A percentile compares a stretch with the other conserved stretches of the same genome.
These are phyloP conservation scores for Begonia masoniana DNA, from an alignment of 306 rosid species.

Conservation along the genomic window DNA sequence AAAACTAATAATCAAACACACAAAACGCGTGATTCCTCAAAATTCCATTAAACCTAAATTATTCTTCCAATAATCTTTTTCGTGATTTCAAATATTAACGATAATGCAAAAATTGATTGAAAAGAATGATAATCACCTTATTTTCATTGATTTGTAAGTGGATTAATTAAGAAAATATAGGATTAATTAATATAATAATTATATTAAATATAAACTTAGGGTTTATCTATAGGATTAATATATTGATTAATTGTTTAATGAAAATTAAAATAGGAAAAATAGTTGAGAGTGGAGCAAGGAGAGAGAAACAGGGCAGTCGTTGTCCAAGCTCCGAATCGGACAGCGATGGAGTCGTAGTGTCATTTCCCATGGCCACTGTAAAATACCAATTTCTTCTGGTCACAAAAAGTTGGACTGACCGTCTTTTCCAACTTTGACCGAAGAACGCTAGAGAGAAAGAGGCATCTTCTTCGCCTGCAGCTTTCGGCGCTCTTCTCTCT, in stretches of 20 bases:
- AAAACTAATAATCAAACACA: no score
- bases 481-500: slow-evolving; percentile 61
- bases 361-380: slow-evolving; percentile 14
- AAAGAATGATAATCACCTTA: neutral
- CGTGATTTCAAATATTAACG: no score
- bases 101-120: no score
- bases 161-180: neutral
- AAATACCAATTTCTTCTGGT: neutral
- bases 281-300: neutral
- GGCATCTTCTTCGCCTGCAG: slow-evolving; percentile 24
- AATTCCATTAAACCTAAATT: no score
- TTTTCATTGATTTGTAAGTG: neutral
- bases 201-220: neutral
- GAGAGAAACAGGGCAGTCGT: neutral
- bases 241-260: no score
- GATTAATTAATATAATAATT: neutral
- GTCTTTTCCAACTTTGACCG: slow-evolving; percentile 47
- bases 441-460: slow-evolving; percentile 6
- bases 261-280: no score
- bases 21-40: no score
- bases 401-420: slow-evolving; percentile 8
- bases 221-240: no score
- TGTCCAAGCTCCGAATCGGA: no score
- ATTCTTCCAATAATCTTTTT: no score
- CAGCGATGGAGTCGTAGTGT: neutral